These are phyloP conservation scores for Scheffersomyces segobiensis DNA, from an alignment of 1,139 yeast species.

Conservation along the genomic window DNA sequence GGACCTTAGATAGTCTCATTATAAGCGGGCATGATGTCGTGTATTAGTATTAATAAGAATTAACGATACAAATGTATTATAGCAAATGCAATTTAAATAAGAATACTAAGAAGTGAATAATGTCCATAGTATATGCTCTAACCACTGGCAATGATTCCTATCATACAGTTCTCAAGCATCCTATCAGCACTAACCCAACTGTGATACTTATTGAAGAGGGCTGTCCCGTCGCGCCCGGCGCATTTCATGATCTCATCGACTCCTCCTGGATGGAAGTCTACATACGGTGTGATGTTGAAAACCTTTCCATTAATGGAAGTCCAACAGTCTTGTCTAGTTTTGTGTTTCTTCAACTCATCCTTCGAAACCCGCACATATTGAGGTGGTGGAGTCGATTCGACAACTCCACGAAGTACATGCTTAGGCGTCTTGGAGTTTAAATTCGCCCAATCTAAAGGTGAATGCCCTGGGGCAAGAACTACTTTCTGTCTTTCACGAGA, in stretches of 20 bases:
- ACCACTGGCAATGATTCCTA: slow-evolving; percentile 52
- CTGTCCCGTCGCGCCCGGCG: slow-evolving; percentile 85
- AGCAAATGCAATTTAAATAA: not conserved
- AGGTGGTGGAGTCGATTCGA: slow-evolving; percentile 43
- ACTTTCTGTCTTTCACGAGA: slow-evolving; percentile 50
- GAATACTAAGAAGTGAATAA: not conserved
- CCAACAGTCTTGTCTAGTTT: slow-evolving; percentile 73
- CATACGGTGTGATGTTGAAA: slow-evolving; percentile 79
- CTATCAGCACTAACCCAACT: slow-evolving; percentile 88
- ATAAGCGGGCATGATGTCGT: slow-evolving; percentile 26
- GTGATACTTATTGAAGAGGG: slow-evolving; percentile 77
- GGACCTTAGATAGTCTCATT: slow-evolving; percentile 59
- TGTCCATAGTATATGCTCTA: not conserved
- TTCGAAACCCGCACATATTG: slow-evolving; percentile 53
- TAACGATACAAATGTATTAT: not conserved
- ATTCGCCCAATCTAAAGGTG: slow-evolving; percentile 86
- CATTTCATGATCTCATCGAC: slow-evolving; percentile 71
- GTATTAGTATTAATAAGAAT: not conserved
- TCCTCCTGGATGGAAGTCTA: slow-evolving; percentile 94
- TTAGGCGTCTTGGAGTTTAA: slow-evolving; percentile 41
- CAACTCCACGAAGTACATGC: slow-evolving; percentile 40
- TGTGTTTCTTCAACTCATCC: slow-evolving; percentile 64
- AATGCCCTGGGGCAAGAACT: slow-evolving; percentile 71
- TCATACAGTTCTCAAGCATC: slow-evolving; percentile 72
- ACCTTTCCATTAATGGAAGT: slow-evolving; percentile 78